These are phyloP conservation scores for Linnemannia schmuckeri DNA, from an alignment of 192 early-diverging fungal species.

Conservation along the genomic window DNA sequence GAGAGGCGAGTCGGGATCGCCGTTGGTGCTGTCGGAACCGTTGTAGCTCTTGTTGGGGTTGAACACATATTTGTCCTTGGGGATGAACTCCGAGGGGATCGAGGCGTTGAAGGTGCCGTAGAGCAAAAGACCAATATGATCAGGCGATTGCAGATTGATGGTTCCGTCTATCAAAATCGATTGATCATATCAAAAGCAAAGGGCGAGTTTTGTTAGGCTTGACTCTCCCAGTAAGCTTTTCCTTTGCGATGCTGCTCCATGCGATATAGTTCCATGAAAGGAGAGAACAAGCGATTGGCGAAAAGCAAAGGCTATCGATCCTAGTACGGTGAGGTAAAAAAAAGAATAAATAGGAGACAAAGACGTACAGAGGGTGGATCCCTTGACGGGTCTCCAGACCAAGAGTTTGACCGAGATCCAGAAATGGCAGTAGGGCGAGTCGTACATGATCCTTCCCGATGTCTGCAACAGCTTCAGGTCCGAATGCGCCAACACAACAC, in stretches of 20 bases:
- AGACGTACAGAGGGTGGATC: conserved; percentile 69
- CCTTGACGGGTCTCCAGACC: conserved; percentile 84
- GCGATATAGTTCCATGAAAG: not conserved
- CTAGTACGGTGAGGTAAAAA: not conserved
- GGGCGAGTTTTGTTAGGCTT: not conserved
- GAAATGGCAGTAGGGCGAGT: conserved; percentile 89
- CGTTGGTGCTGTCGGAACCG: conserved; percentile 37
- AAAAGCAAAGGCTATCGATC: too few species aligned
- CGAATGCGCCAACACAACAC: conserved; percentile 87
- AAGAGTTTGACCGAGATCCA: conserved; percentile 76
- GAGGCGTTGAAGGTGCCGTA: conserved; percentile 97
- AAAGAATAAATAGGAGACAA: not conserved
- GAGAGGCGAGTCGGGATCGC: conserved; percentile 25
- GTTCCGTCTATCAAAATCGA: conserved; percentile 68
- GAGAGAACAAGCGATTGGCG: not conserved
- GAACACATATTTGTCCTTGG: conserved; percentile 76
- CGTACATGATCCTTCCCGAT: conserved; percentile 79
- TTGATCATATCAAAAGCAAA: not conserved
- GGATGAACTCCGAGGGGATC: conserved; percentile 87
- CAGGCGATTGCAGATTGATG: conserved; percentile 93
- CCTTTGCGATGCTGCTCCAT: not conserved
- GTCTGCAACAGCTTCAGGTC: conserved; percentile 71
- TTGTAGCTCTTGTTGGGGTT: conserved; percentile 62
- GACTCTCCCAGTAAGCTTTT: not conserved
- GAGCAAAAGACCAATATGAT: conserved; percentile 94